Evolutionary conservation across 2,329 filamentous ascomycete genomes (phyloP), one percentile per base, ranked within the genome.

Genomic region (Fusarium marasasianum): DNA sequence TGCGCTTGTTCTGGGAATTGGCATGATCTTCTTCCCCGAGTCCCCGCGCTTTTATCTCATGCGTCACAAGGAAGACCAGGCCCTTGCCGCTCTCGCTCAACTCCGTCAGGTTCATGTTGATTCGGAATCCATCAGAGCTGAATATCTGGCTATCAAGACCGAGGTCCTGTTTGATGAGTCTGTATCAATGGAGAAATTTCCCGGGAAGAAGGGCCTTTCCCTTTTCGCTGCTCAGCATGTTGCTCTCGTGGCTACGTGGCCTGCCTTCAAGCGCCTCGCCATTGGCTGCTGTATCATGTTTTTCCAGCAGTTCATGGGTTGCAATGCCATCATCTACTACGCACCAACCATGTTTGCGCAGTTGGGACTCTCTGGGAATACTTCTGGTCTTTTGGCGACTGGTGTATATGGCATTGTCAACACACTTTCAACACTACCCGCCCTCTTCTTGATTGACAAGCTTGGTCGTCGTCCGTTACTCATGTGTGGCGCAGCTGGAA

Each of bases 391-490:
- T 1, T 81, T 90, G 18, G 88, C 89, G 2, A 90, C 89, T 3
- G 89, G 88, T 12, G 88, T 91, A 0, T 87, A 87, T 26, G 89
- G 89, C 22, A 87, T 90, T 37, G 85, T 88, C 11, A 89, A 89
- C 82, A 86, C 84, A 48, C 77, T 90, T 26, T 80, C 79, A 20
- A 84, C 83, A 0, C 61, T 85, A 1, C 83, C 84, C 0, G 83
- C 83, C 1, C 73, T 89, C 47, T 85, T 88, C 57, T 84, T 86
- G 63, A 88, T 90, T 44, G 88, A 90, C 60, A 83, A 80, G 22
- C 83, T 87, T 18, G 91, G 91, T 29, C 86, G 91, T 63, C 90
- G 91, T 60, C 88, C 90, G 69, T 83, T 93, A 35, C 86, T 93
- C 66, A 89, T 93, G 72, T 83, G 86, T 33, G 91, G 91, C 73